A percentile compares a stretch with the other conserved stretches of the same genome.
Evolutionary conservation across 208 protist species (phyloP).

Genomic region (Leishmania braziliensis): DNA sequence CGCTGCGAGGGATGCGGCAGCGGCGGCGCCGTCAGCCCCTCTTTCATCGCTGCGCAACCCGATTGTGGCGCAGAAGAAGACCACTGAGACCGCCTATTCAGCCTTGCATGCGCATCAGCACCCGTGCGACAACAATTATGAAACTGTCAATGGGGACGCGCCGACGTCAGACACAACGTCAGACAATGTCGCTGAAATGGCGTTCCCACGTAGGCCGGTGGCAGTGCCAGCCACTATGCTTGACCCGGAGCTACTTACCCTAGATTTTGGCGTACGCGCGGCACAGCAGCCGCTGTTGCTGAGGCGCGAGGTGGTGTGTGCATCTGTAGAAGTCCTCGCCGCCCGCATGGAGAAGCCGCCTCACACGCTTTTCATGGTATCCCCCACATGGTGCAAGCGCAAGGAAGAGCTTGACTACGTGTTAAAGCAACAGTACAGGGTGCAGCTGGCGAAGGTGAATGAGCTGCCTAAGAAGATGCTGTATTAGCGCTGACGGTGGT

Average conservation of each 20-base stretch:
- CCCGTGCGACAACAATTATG: background rate
- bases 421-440: constrained; percentile 50
- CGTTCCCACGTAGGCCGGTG: background rate
- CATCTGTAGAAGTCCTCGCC: constrained; percentile 22
- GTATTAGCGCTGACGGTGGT: background rate
- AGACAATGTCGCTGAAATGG: background rate
- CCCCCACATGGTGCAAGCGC: constrained; percentile 43
- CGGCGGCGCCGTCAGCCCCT: background rate
- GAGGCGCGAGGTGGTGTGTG: constrained; percentile 13
- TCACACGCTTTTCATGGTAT: constrained; percentile 28
- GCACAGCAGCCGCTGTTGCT: constrained; percentile 4
- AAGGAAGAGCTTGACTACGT: constrained; percentile 42
- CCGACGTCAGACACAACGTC: background rate
- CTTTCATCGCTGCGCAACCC: background rate
- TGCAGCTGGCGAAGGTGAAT: constrained; percentile 41
- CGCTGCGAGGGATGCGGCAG: background rate
- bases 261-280: background rate
- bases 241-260: too few species aligned
- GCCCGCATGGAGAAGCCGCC: constrained; percentile 23
- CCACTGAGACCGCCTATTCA: background rate
- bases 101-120: background rate
- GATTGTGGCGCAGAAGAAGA: background rate
- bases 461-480: constrained; percentile 15
- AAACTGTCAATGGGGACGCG: background rate
- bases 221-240: background rate